phyloP scores from a whole-genome alignment of 148 eudicot genomes.

The Heliamphora exappendiculata region DNA sequence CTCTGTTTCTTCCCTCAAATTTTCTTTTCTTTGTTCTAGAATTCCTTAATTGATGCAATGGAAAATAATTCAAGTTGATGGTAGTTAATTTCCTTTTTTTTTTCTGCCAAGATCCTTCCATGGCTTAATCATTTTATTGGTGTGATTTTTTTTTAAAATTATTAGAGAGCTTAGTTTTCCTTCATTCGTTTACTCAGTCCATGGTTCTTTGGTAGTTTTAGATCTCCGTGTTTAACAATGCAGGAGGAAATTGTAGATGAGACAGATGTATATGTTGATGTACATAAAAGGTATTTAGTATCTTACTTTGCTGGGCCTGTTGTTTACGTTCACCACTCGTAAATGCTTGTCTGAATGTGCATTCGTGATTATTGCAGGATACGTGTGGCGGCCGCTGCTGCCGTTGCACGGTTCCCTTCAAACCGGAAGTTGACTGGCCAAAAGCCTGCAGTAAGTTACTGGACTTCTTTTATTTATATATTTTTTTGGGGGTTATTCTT shows the following conservation, averaged over 20 bases:
- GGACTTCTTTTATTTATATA: background rate
- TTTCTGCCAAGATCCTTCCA: background rate
- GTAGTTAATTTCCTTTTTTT: background rate
- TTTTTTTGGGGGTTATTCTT: no score
- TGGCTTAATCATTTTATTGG: conserved; percentile 1
- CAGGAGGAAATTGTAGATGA: conserved; percentile 93
- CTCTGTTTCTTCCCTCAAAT: background rate
- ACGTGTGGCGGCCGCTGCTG: conserved; percentile 79
- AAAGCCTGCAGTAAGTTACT: conserved; percentile 33
- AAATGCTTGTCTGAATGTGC: background rate
- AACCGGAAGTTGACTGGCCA: conserved; percentile 45
- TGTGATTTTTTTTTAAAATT: background rate
- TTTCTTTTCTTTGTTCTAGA: conserved; percentile 6
- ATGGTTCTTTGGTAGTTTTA: background rate
- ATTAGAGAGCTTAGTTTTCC: background rate
- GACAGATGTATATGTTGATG: conserved; percentile 79
- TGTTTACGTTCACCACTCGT: background rate
- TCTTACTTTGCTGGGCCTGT: background rate
- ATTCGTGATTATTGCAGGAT: conserved; percentile 38
- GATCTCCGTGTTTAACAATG: conserved; percentile 13
- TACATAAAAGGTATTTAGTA: conserved; percentile 62
- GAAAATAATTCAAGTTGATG: background rate
- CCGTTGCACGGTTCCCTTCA: conserved; percentile 64
- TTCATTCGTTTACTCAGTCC: background rate
- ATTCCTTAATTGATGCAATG: background rate